A percentile compares a stretch with the other conserved stretches of the same genome.
phyloP scores from a whole-genome alignment of 306 rosid species.

The Malus asiatica region DNA sequence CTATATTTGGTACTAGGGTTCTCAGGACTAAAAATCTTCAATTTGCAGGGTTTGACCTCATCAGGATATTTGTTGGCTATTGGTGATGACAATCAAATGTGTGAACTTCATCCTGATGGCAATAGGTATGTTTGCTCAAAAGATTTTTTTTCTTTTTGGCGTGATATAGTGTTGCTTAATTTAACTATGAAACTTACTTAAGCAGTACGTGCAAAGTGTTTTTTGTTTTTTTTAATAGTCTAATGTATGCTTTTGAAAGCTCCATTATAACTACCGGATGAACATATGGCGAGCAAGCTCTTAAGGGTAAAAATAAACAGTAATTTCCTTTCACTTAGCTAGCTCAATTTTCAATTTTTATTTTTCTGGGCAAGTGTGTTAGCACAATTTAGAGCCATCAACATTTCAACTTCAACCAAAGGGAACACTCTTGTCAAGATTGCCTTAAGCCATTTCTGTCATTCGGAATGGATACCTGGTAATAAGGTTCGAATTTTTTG shows the following conservation, averaged over 20 bases:
- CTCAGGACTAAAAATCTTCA: slow-evolving; percentile 4
- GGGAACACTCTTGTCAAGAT: neutral
- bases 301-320: neutral
- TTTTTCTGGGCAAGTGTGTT: neutral
- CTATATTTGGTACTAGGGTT: neutral
- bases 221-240: neutral
- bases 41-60: slow-evolving; percentile 52
- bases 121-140: slow-evolving; percentile 44
- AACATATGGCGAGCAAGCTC: neutral
- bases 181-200: neutral
- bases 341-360: neutral
- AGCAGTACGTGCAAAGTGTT: neutral
- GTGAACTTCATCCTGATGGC: slow-evolving; percentile 94
- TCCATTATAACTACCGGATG: neutral
- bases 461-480: neutral
- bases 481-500: neutral
- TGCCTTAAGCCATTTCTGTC: neutral
- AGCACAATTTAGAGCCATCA: neutral
- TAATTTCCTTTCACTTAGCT: neutral
- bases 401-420: neutral
- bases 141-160: neutral
- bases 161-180: neutral
- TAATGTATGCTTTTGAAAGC: neutral
- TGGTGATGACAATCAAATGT: slow-evolving; percentile 80
- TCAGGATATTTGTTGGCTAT: slow-evolving; percentile 72